Conservation (phyloP, 768 basidiomycete genomes). For the Gloeopeniophorella convolvens region DNA sequence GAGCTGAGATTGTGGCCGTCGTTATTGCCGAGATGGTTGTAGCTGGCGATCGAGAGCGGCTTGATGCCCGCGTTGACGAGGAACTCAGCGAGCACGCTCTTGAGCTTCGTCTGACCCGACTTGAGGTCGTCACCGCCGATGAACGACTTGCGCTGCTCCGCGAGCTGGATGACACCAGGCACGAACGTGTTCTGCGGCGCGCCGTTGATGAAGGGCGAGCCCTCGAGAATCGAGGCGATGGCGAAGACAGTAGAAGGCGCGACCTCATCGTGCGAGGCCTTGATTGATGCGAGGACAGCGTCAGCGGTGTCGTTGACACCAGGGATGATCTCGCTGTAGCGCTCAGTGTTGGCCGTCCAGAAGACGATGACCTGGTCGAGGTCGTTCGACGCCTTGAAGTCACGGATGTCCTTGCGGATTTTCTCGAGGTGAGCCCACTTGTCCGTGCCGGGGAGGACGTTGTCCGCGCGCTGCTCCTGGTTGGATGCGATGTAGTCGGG, state of each 20-base stretch:
- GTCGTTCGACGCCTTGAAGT: conserved; percentile 77
- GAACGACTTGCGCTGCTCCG: conserved; percentile 83
- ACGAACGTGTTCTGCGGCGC: conserved; percentile 99
- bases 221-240: conserved; percentile 91
- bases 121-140: conserved; percentile 98
- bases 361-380: conserved; percentile 90
- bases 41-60: conserved; percentile 92
- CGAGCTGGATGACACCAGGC: conserved; percentile 88
- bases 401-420: conserved; percentile 88
- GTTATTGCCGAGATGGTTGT: conserved; percentile 99
- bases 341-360: conserved; percentile 99
- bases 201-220: conserved; percentile 92
- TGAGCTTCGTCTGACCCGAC: conserved; percentile 96
- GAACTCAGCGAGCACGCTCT: conserved; percentile 96
- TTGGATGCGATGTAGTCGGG: conserved; percentile 98
- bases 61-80: conserved; percentile 98
- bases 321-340: conserved; percentile 89
- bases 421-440: conserved; percentile 91
- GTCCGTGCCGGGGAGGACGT: conserved; percentile 76
- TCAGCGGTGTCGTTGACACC: conserved; percentile 95
- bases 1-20: conserved; percentile 90
- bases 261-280: conserved; percentile 84
- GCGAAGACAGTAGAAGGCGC: conserved; percentile 96
- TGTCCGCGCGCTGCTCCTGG: conserved; percentile 94
- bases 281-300: conserved; percentile 76